phyloP scores from a whole-genome alignment of 495 filamentous ascomycete species.

The Penicillium dipodomyicola region DNA sequence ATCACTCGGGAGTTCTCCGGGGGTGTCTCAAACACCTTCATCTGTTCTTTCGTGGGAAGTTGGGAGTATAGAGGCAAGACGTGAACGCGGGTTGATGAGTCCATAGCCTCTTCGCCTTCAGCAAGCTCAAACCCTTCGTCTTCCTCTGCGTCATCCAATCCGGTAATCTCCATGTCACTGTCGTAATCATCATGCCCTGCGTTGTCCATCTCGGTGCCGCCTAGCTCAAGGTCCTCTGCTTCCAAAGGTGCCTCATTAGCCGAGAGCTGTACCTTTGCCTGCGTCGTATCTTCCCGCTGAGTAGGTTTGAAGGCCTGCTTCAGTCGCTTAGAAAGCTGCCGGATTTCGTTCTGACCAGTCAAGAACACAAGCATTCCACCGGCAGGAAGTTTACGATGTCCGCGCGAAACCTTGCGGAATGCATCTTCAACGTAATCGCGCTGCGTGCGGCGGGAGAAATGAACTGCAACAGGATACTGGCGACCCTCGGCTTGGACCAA shows the following conservation, averaged over 20 bases:
- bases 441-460: slow-evolving; percentile 81
- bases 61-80: slow-evolving; percentile 91
- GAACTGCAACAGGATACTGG: slow-evolving; percentile 83
- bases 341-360: slow-evolving; percentile 91
- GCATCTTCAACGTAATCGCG: slow-evolving; percentile 87
- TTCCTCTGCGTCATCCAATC: slow-evolving; percentile 49
- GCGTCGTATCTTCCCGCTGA: slow-evolving; percentile 48
- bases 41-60: slow-evolving; percentile 88
- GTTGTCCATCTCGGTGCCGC: slow-evolving; percentile 50
- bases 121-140: slow-evolving; percentile 61
- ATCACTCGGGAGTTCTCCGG: slow-evolving; percentile 84
- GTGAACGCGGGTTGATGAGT: slow-evolving; percentile 70
- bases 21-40: slow-evolving; percentile 86
- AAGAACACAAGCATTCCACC: slow-evolving; percentile 95
- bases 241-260: slow-evolving; percentile 79
- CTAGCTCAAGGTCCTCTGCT: slow-evolving; percentile 84
- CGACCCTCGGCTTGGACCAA: slow-evolving; percentile 90
- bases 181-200: slow-evolving; percentile 43
- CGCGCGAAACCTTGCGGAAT: slow-evolving; percentile 82
- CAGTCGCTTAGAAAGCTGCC: slow-evolving; percentile 69
- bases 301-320: slow-evolving; percentile 68
- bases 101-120: slow-evolving; percentile 59
- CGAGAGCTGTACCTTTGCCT: slow-evolving; percentile 67
- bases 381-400: slow-evolving; percentile 85
- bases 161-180: slow-evolving; percentile 49